Evolutionary conservation across 495 filamentous ascomycete genomes (phyloP), one percentile per base, ranked within the genome.

Genomic region (Hyaloscypha bicolor): DNA sequence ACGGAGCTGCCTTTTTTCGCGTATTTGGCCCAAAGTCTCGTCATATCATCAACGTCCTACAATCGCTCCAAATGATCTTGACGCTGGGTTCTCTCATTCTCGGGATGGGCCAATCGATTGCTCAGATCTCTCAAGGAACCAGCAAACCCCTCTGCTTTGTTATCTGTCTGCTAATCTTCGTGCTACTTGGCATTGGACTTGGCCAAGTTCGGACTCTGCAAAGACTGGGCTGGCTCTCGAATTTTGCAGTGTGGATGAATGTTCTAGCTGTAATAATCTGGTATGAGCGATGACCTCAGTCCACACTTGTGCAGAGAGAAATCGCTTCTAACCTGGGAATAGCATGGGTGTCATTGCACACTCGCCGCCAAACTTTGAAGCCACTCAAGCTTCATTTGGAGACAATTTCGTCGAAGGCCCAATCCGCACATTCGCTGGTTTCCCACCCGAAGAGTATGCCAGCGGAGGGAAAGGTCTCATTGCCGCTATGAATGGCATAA

Each of bases 231-330:
- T 86, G 83, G 82, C 70, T 88, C 32, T 83, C 84, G 1, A 84
- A 86, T 59, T 68, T 79, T 14, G 82, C 84, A 9, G 80, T 88
- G 51, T 87, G 81, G 80, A 62, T 88, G 56, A 87, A 84, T 60
- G 58, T 85, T 35, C 71, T 81, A 30, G 72, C 84, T 39, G 82
- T 87, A 37, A 78, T 85, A 21, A 55, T 64, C 0, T 53, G 42
- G 19, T 42, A 29, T 8, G 60, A 1, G 6, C 12, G 12, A 1
- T 37, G 1, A 37, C 11, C 16, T 1, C 30, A 45, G 16, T 62
- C 6, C 11, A 21, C 6, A 29, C 39, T 62, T n/a, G 8, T n/a
- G 16, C 8, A 39, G 21, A 8, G 8, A 39, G 31, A 45, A 9
- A 60, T 2, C n/a, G 14, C 16, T 29, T 14, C 31, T 63, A 39